Evolutionary conservation across 164 flowering plant genomes (phyloP), one percentile per base, ranked within the genome.

Genomic region (Akebia trifoliata): DNA sequence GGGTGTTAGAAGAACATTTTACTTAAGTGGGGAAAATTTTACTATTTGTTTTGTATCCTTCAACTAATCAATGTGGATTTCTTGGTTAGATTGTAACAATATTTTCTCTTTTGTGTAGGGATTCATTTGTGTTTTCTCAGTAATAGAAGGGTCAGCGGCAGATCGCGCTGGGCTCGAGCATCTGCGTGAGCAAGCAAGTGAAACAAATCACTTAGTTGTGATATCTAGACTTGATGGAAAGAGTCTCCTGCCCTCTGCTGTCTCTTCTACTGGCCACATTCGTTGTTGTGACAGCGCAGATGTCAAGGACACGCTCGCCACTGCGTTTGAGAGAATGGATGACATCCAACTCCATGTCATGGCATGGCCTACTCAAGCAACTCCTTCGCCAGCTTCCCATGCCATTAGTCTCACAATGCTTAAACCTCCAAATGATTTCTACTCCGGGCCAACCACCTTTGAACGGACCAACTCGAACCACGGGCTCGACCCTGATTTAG

Each of bases 221-320:
- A 69, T 81, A 28, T 76, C 89, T n/a, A 57, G 84, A 21, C 35
- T 81, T 43, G 78, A 77, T 58, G 81, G 89, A 14, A 79, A 72
- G 56, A 78, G 82, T 50, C 56, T 76, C 5, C 52, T 73, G 72
- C 84, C 89, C 6, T 72, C 82, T 18, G 50, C 54, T 12, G 81
- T 60, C 8, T 50, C 69, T 56, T 63, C 81, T 5, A 37, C 30
- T 8, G 89, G 89, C 6, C 65, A 75, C 6, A 66, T 77, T 29
- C 42, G 72, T 15, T 80, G 85, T 34, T 78, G 84, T 39, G 78
- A 81, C 44, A 71, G 65, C 26, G 52, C 29, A 3, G 80, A 79
- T 30, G 74, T 81, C 1, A 81, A 32, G 52, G 71, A 69, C n/a
- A 63, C 60, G 1, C 72, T 83, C 1, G 40, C 57, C 15, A 34